These are phyloP conservation scores for Rhododendron ovatum DNA, from an alignment of 148 eudicot genomes.

Conservation along the genomic window DNA sequence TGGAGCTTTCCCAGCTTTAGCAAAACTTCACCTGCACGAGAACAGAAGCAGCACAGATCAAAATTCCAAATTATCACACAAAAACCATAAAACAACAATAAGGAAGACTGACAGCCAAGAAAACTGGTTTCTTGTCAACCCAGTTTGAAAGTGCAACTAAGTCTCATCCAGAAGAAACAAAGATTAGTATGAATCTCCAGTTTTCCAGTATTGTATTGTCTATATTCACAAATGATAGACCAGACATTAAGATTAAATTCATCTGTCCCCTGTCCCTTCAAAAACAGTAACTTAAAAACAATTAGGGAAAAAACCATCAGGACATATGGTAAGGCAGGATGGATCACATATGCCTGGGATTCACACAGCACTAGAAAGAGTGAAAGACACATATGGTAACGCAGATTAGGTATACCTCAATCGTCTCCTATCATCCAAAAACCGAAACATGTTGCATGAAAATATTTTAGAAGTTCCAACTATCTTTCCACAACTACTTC, in stretches of 20 bases:
- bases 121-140: not conserved
- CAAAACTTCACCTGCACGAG: constrained; percentile 70
- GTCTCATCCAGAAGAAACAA: not conserved
- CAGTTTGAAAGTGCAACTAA: not conserved
- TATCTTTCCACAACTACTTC: not conserved
- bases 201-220: not conserved
- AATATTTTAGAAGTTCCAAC: not conserved
- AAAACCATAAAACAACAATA: not conserved
- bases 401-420: not conserved
- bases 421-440: not conserved
- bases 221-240: not conserved
- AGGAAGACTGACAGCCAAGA: not conserved
- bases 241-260: not conserved
- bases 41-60: constrained; percentile 1
- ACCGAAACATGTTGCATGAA: not conserved
- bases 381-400: not conserved
- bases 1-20: constrained; percentile 83
- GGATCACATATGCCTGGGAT: not conserved
- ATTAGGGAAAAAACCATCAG: not conserved
- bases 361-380: not conserved
- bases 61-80: not conserved
- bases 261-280: not conserved
- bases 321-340: not conserved
- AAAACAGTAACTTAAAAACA: not conserved
- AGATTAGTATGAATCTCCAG: not conserved